Evolutionary conservation across 108 stramenopile genomes (phyloP), one percentile per base, ranked within the genome.

Genomic region (Cyclotella baltica): DNA sequence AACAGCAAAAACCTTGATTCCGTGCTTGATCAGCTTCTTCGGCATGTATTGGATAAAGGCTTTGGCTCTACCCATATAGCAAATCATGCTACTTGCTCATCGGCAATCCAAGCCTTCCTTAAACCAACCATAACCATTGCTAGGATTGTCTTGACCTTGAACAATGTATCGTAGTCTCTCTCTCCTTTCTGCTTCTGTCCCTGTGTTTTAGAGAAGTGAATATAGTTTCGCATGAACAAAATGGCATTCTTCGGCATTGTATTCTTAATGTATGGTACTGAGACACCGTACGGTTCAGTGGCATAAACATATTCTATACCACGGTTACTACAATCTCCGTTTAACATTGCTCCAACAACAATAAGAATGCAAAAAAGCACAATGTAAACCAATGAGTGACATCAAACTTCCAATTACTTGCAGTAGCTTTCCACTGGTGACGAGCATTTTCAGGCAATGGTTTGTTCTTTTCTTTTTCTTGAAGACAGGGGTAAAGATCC

Each of bases 1-100:
- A 4, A 72, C 27, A 16, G 59, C 38, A 59, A 62, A 72, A 11
- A 72, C 71, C 47, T 72, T 72, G 6, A 59, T 62, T 3, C 71
- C 71, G 33, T 72, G 71, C 31, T 72, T 72, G 40, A 72, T 72
- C 4, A 53, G 73, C 51, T 73, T 73, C 31, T 10, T 50, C 9
- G 73, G 73, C 31, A 47, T 73, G 30, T 65, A 73, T 27, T 73
- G 73, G 28, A 73, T 55, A 35, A 48, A 73, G 25, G 37, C n/a
- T 8, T 63, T 28, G 4, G 64, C 46, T 4, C 51, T 46, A 48
- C 73, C 73, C 62, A 47, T 73, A 43, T 73, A 73, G 19, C 22
- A 3, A n/a, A 73, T 63, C 61, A 73, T 73, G 47, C 73, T 73
- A 13, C 63, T 38, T 4, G 31, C 5, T 63, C 23, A 40, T 62